phyloP scores from a whole-genome alignment of 164 flowering plant species.

The Aristolochia californica region DNA sequence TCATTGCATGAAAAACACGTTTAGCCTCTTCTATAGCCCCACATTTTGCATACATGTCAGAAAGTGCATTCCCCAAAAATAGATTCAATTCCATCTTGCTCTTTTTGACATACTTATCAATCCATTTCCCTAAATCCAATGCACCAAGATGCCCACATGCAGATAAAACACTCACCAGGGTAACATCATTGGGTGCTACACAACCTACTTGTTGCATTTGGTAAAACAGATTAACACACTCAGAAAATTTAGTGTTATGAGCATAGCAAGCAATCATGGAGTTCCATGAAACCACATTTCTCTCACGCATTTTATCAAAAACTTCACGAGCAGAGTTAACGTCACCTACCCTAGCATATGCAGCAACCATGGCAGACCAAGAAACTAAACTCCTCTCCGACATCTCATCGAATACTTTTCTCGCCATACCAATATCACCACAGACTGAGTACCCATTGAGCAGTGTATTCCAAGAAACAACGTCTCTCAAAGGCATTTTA shows the following conservation, averaged over 20 bases:
- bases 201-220: slow-evolving; percentile 23
- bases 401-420: slow-evolving; percentile 25
- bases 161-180: slow-evolving; percentile 27
- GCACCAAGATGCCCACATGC: slow-evolving; percentile 37
- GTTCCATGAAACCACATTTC: slow-evolving; percentile 29
- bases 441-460: slow-evolving; percentile 18
- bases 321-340: slow-evolving; percentile 21
- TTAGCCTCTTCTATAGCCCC: slow-evolving; percentile 19
- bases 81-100: slow-evolving; percentile 18
- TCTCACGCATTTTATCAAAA: slow-evolving; percentile 26
- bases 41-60: slow-evolving; percentile 30
- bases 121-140: slow-evolving; percentile 24
- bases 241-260: slow-evolving; percentile 27
- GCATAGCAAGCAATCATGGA: slow-evolving; percentile 34
- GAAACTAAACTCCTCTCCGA: slow-evolving; percentile 21
- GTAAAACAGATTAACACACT: slow-evolving; percentile 23
- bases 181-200: slow-evolving; percentile 24
- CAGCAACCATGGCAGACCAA: slow-evolving; percentile 31
- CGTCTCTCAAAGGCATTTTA: slow-evolving; percentile 26
- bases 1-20: slow-evolving; percentile 25
- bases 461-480: slow-evolving; percentile 33
- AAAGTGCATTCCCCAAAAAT: slow-evolving; percentile 30
- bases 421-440: slow-evolving; percentile 21
- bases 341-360: slow-evolving; percentile 20
- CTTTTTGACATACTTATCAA: slow-evolving; percentile 12